A percentile compares a stretch with the other conserved stretches of the same genome.
Evolutionary conservation across 495 filamentous ascomycete genomes (phyloP).

Genomic region (Lentithecium fluviatile): DNA sequence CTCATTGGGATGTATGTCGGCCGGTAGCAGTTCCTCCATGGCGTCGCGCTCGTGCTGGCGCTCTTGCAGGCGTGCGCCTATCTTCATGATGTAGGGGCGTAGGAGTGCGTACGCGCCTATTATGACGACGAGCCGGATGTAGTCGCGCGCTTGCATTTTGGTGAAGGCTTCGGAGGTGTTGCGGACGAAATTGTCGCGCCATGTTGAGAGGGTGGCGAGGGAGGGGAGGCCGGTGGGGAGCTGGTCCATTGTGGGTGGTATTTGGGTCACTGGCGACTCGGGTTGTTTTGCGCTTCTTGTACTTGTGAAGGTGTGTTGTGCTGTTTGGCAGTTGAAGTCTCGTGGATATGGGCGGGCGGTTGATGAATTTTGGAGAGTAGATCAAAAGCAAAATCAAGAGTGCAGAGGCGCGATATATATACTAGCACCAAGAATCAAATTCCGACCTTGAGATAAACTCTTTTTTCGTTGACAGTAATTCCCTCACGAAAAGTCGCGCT

Average conservation of each 20-base stretch:
- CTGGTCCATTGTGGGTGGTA: neutral
- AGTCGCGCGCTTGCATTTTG: constrained; percentile 39
- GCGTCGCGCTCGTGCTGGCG: constrained; percentile 22
- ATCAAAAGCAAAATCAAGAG: no score
- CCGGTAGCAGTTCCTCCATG: constrained; percentile 39
- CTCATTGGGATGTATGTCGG: constrained; percentile 61
- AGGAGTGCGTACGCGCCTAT: constrained; percentile 37
- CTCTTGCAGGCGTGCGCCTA: constrained; percentile 31
- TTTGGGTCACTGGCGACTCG: neutral
- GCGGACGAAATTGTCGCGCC: constrained; percentile 46
- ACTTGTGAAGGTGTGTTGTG: no score
- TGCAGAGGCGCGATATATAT: no score
- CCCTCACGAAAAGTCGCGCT: no score
- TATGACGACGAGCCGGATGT: constrained; percentile 38
- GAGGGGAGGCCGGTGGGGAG: neutral
- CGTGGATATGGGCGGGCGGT: no score
- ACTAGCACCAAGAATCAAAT: no score
- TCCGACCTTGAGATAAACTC: no score
- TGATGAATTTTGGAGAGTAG: no score
- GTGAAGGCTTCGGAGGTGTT: constrained; percentile 58
- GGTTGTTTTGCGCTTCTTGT: no score
- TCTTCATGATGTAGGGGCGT: constrained; percentile 37
- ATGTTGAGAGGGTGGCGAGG: constrained; percentile 26
- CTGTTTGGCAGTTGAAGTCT: no score
- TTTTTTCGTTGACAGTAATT: no score